Evolutionary conservation across 441 rosid genomes (phyloP).

Genomic region (Pelargonium myrrhifolium): DNA sequence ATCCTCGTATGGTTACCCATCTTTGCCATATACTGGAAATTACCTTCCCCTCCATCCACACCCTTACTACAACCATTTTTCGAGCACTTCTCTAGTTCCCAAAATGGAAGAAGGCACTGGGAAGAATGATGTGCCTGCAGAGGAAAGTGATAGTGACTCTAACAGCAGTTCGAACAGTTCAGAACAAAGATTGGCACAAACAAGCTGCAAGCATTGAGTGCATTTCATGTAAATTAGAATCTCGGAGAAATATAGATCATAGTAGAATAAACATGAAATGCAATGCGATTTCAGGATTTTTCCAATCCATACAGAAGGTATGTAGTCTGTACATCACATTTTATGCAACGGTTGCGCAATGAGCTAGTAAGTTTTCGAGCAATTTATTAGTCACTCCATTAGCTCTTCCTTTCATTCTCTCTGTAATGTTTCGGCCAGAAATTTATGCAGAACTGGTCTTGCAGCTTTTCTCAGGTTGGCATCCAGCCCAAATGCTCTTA

Average conservation of each 20-base stretch:
- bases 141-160: slow-evolving; percentile 28
- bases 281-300: neutral
- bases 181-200: slow-evolving; percentile 24
- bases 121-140: slow-evolving; percentile 20
- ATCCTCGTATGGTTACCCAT: slow-evolving; percentile 25
- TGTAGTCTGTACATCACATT: neutral
- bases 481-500: no score
- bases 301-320: slow-evolving; percentile 1
- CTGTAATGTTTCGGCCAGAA: neutral
- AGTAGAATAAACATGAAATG: slow-evolving; percentile 1
- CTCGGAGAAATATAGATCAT: neutral
- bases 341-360: neutral
- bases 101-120: slow-evolving; percentile 16
- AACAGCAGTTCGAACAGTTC: slow-evolving; percentile 38
- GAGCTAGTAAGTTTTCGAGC: neutral
- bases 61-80: slow-evolving; percentile 28
- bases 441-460: neutral
- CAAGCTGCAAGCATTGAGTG: slow-evolving; percentile 18
- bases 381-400: neutral
- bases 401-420: neutral
- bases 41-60: slow-evolving; percentile 30
- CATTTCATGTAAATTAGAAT: slow-evolving; percentile 12
- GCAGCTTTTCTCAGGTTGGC: neutral
- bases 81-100: slow-evolving; percentile 18
- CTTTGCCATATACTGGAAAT: slow-evolving; percentile 29